A percentile compares a stretch with the other conserved stretches of the same genome.
Conservation (phyloP, 2,329 filamentous ascomycete species). For the Sclerotinia subarctica region DNA sequence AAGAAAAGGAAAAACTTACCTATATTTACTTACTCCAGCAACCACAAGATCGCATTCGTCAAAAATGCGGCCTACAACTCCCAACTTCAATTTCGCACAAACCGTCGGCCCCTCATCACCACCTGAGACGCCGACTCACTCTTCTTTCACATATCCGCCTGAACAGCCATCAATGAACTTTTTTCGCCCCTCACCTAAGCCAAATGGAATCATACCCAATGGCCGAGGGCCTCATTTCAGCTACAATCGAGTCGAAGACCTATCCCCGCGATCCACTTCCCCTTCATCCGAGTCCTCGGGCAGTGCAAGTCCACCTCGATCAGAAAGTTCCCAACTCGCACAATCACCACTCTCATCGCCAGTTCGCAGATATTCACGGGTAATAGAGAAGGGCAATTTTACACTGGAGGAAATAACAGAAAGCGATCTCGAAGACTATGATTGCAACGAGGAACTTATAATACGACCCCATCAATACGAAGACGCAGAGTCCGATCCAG, state of each 20-base stretch:
- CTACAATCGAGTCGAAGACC: slow-evolving; percentile 39
- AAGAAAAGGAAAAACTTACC: slow-evolving; percentile 5
- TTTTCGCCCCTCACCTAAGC: slow-evolving; percentile 30
- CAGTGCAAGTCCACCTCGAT: slow-evolving; percentile 32
- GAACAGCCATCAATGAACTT: slow-evolving; percentile 34
- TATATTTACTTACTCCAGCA: slow-evolving; percentile 9
- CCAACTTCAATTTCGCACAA: slow-evolving; percentile 42
- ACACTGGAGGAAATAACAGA: slow-evolving; percentile 37
- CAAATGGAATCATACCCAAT: slow-evolving; percentile 44
- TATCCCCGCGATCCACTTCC: slow-evolving; percentile 43
- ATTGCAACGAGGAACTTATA: slow-evolving; percentile 35
- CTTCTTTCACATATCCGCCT: slow-evolving; percentile 35
- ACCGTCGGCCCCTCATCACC: slow-evolving; percentile 46
- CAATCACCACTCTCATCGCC: slow-evolving; percentile 23
- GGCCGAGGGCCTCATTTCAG: slow-evolving; percentile 38
- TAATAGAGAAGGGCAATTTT: slow-evolving; percentile 34
- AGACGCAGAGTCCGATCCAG: slow-evolving; percentile 36
- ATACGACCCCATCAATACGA: slow-evolving; percentile 38
- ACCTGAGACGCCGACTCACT: slow-evolving; percentile 46
- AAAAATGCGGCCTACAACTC: slow-evolving; percentile 44
- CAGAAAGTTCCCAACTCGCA: slow-evolving; percentile 30
- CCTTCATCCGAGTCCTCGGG: slow-evolving; percentile 29
- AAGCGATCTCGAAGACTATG: slow-evolving; percentile 34
- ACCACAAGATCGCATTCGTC: slow-evolving; percentile 22
- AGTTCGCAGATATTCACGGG: slow-evolving; percentile 11